Base-by-base conservation (phyloP, 306 rosid genomes). In the Hylodesmum podocarpum region DNA sequence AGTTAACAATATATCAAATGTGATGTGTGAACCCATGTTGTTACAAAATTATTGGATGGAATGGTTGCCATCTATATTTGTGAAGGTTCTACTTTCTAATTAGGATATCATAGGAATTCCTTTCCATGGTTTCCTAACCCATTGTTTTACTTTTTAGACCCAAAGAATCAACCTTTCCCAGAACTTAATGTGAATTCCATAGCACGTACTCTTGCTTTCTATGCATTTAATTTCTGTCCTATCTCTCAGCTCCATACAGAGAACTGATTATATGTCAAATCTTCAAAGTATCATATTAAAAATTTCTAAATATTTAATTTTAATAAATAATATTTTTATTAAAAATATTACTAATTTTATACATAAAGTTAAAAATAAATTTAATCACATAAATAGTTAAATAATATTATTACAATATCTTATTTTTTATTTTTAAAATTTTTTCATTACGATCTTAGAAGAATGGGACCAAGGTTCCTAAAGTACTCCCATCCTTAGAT, bases 1-100 rank as follows among this genome's bases (percentile, higher is more conserved):
- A 66, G 70, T 50, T 41, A 50, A 24, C 31, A 13, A 77, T 36
- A 50, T 57, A 67, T 41, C 4, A 21, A 25, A 7, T 78, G 16
- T 14, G 41, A 64, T 43, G 1, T 57, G 64, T 57, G 64, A 57
- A 57, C 51, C 55, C 66, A 31, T 39, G 25, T 68, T 21, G 40
- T 41, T 61, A 33, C 67, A 61, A 33, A 27, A 33, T 61, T 31
- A 34, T 46, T 18, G 33, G 65, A 83, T 78, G 76, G 58, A 88
- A 86, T 75, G 40, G 65, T 50, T 61, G 54, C 84, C 91, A 84
- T 81, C 82, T 57, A 83, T 57, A 82, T 77, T 66, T 74, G 78
- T 50, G 43, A 79, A 84, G 66, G 63, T 31, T 50, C 55, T 15
- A 12, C 73, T 76, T 83, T 72, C 41, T 22, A n/a, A n/a, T n/a